Evolutionary conservation across 2,329 filamentous ascomycete species (phyloP).

Genomic region (Keithomyces neogunnii): DNA sequence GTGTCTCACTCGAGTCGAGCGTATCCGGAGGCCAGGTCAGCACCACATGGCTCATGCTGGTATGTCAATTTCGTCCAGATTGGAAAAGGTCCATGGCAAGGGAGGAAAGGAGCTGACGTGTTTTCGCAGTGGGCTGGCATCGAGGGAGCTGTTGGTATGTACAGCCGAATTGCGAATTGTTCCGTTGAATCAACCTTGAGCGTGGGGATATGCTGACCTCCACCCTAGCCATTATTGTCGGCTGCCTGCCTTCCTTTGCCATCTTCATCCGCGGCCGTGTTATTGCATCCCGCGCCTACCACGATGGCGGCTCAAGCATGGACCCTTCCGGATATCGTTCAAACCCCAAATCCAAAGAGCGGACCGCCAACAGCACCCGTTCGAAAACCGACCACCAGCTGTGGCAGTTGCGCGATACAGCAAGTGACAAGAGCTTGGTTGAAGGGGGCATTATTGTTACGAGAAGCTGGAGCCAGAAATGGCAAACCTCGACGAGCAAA

Average conservation of each 20-base stretch:
- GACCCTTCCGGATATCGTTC: constrained; percentile 4
- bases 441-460: constrained; percentile 6
- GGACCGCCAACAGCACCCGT: constrained; percentile 2
- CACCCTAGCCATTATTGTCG: constrained; percentile 11
- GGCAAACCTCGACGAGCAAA: constrained; percentile 2
- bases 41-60: constrained; percentile 13
- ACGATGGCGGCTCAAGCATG: constrained; percentile 5
- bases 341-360: constrained; percentile 5
- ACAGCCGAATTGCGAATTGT: neutral
- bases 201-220: neutral
- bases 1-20: constrained; percentile 9
- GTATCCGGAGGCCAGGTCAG: constrained; percentile 10
- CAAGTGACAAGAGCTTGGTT: constrained; percentile 10
- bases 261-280: constrained; percentile 11
- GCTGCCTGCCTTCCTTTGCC: constrained; percentile 12
- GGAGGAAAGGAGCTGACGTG: neutral
- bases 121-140: constrained; percentile 10
- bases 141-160: constrained; percentile 12
- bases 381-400: constrained; percentile 1
- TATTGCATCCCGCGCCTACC: constrained; percentile 4
- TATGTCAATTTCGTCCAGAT: constrained; percentile 1
- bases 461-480: constrained; percentile 10
- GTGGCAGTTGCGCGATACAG: constrained; percentile 7
- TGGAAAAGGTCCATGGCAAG: neutral
- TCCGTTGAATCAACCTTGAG: neutral